phyloP scores from a whole-genome alignment of 306 rosid species.

The Fragaria nilgerrensis region DNA sequence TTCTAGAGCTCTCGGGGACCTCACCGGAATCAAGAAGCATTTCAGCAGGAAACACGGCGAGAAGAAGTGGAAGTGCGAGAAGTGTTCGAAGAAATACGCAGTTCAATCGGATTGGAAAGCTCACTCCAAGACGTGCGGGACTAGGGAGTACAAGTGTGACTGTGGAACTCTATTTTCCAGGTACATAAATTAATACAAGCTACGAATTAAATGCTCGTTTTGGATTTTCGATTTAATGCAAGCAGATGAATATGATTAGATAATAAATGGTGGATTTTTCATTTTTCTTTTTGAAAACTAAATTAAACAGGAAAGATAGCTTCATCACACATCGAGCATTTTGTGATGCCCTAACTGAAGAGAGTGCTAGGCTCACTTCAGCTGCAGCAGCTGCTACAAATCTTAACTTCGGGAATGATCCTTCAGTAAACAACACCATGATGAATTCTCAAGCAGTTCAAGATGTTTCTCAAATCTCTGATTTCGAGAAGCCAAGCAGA shows the following conservation, averaged over 20 bases:
- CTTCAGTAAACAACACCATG: slow-evolving; percentile 23
- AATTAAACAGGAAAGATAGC: slow-evolving; percentile 75
- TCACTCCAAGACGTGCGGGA: slow-evolving; percentile 92
- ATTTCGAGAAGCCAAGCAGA: slow-evolving; percentile 50
- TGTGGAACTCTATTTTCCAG: slow-evolving; percentile 97
- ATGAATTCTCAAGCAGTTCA: slow-evolving; percentile 35
- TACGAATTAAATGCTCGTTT: neutral
- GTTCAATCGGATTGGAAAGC: slow-evolving; percentile 99
- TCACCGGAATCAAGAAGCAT: slow-evolving; percentile 94
- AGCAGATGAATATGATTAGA: slow-evolving; percentile 17
- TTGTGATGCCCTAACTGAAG: slow-evolving; percentile 96
- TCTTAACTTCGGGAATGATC: slow-evolving; percentile 64
- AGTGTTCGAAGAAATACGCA: slow-evolving; percentile 93
- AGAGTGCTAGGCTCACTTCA: slow-evolving; percentile 75
- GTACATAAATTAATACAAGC: slow-evolving; percentile 20
- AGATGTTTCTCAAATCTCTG: slow-evolving; percentile 30
- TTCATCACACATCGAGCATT: slow-evolving; percentile 96
- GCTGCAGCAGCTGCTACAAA: slow-evolving; percentile 44
- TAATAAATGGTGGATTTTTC: slow-evolving; percentile 25
- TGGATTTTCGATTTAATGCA: neutral
- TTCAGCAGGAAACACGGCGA: slow-evolving; percentile 92
- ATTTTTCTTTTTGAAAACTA: neutral
- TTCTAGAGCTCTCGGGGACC: slow-evolving; percentile 83
- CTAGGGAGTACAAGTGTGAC: slow-evolving; percentile 91
- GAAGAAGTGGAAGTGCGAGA: slow-evolving; percentile 98